Conservation (phyloP, 257 asterid genomes). For the Primulina huaijiensis region DNA sequence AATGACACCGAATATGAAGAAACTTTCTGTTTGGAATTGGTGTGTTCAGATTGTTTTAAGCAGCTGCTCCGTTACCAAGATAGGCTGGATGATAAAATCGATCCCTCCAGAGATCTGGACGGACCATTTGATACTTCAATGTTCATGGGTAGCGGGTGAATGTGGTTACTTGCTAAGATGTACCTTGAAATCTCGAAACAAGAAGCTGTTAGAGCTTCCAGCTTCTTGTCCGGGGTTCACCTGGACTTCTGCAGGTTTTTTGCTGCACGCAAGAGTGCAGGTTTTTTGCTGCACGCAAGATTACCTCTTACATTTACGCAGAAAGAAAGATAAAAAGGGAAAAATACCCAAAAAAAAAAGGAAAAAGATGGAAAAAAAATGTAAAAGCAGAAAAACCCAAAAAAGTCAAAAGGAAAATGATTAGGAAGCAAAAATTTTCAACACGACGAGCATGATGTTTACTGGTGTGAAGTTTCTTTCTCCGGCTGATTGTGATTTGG, state of each 20-base stretch:
- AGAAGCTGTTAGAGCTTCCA: conserved; percentile 20
- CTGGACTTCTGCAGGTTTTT: conserved; percentile 8
- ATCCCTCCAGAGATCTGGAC: conserved; percentile 11
- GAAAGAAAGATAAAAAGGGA: not conserved
- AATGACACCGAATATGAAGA: conserved; percentile 61
- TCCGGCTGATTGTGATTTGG: conserved; percentile 9
- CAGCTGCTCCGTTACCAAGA: conserved; percentile 30
- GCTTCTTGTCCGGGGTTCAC: conserved; percentile 4
- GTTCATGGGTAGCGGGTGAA: conserved; percentile 4
- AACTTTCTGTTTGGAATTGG: conserved; percentile 63
- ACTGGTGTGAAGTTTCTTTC: not conserved
- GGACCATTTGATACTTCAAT: conserved; percentile 11
- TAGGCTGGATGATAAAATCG: conserved; percentile 26
- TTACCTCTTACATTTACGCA: not conserved
- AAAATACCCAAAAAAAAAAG: not conserved
- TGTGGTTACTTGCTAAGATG: conserved; percentile 3
- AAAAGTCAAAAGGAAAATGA: not conserved
- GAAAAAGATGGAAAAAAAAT: not conserved
- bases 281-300: conserved; percentile 15
- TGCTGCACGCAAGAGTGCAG: conserved; percentile 8
- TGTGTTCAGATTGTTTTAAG: conserved; percentile 58
- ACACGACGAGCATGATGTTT: not conserved
- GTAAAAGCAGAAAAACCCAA: not conserved
- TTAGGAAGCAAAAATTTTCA: not conserved
- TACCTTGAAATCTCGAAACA: not conserved